Evolutionary conservation across 352 stramenopile species (phyloP).

Genomic region (Phytophthora litchii): DNA sequence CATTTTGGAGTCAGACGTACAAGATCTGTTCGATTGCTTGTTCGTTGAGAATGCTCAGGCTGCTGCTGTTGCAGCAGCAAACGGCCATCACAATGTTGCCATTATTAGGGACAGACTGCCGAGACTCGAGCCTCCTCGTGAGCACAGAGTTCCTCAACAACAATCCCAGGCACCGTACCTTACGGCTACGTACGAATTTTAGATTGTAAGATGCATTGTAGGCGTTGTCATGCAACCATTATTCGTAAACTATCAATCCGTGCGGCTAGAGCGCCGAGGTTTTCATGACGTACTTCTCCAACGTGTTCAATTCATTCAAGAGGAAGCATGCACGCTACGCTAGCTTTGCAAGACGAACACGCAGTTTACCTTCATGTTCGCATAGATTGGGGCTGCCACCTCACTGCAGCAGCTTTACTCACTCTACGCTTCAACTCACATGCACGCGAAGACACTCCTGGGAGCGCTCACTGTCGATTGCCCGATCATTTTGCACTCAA

Average conservation of each 20-base stretch:
- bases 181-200: conserved; percentile 47
- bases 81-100: conserved; percentile 36
- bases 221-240: conserved; percentile 16
- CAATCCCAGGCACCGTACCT: conserved; percentile 35
- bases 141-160: conserved; percentile 19
- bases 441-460: neutral
- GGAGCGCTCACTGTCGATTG: neutral
- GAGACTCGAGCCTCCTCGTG: conserved; percentile 31
- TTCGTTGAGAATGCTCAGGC: conserved; percentile 44
- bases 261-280: conserved; percentile 4
- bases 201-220: conserved; percentile 31
- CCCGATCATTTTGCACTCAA: neutral
- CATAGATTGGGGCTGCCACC: neutral
- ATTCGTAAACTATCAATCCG: conserved; percentile 45
- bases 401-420: conserved; percentile 13
- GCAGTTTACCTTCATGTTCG: conserved; percentile 2
- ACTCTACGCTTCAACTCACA: conserved; percentile 12
- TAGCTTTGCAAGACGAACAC: conserved; percentile 34
- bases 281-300: conserved; percentile 5
- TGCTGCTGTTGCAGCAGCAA: conserved; percentile 26
- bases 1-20: conserved; percentile 47
- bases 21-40: conserved; percentile 52
- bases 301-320: conserved; percentile 2
- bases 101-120: conserved; percentile 39
- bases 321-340: conserved; percentile 8